phyloP scores from a whole-genome alignment of 345 rosid species.

The Euphorbia pulcherrima region DNA sequence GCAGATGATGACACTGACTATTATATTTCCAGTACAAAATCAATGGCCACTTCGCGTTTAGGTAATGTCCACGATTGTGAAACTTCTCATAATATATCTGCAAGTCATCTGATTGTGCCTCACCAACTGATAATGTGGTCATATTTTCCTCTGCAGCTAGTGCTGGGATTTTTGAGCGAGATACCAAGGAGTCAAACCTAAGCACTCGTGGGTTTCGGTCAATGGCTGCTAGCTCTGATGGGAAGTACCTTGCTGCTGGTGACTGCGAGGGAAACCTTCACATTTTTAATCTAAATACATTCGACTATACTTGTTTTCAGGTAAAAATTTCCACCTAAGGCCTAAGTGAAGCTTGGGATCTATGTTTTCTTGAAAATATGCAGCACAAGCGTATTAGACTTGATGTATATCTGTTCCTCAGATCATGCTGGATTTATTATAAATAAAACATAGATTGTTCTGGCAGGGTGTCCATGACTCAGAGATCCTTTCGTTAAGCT shows the following conservation, averaged over 20 bases:
- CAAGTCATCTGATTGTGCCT: slow-evolving; percentile 12
- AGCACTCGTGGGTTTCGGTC: slow-evolving; percentile 62
- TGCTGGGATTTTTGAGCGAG: slow-evolving; percentile 68
- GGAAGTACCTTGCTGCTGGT: slow-evolving; percentile 75
- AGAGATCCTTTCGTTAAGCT: slow-evolving; percentile 74
- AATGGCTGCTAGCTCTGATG: slow-evolving; percentile 69
- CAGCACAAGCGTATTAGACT: background rate
- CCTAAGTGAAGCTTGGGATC: slow-evolving; percentile 9
- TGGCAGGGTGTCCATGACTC: slow-evolving; percentile 65
- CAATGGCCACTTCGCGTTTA: slow-evolving; percentile 37
- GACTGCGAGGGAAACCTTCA: slow-evolving; percentile 82
- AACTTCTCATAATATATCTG: slow-evolving; percentile 2
- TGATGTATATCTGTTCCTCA: background rate
- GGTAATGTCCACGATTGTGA: slow-evolving; percentile 34
- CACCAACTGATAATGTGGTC: slow-evolving; percentile 8
- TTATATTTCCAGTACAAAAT: slow-evolving; percentile 27
- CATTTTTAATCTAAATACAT: slow-evolving; percentile 60
- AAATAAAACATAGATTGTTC: slow-evolving; percentile 11
- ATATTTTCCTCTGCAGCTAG: slow-evolving; percentile 42
- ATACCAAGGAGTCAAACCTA: slow-evolving; percentile 42
- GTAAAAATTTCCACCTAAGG: slow-evolving; percentile 40
- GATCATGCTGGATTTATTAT: slow-evolving; percentile 18
- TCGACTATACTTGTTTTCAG: slow-evolving; percentile 57
- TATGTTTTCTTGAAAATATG: slow-evolving; percentile 4
- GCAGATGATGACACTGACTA: slow-evolving; percentile 29